Base-by-base conservation (phyloP, 345 rosid genomes). In the Lagerstroemia speciosa region DNA sequence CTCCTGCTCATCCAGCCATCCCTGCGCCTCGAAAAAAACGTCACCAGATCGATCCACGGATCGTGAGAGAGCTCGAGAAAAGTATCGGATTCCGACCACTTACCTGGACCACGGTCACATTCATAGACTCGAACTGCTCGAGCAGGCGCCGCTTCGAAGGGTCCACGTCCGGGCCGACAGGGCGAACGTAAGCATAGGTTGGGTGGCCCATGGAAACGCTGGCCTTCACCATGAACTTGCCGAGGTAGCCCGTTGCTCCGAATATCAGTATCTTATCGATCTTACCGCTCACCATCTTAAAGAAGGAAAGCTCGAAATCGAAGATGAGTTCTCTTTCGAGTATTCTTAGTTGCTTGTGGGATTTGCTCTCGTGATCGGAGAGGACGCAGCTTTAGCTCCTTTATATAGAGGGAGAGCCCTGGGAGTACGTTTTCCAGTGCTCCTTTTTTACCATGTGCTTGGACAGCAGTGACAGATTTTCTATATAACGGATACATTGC, bases 1-100 rank as follows among this genome's bases (percentile, higher is more conserved):
- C 70, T 81, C 78, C 41, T 78, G 78, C 43, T 81, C 84, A 8
- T 78, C 76, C 60, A 81, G 17, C 4, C 74, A 76, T 17, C 81
- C 79, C 81, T 81, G 66, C 36, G 15, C 65, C 3, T 0, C 24
- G 8, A 63, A 8, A 63, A 19, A 1, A 27, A 63, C 27, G 22
- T 9, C 66, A 31, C 15, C 62, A 11, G 30, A 34, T 16, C 29
- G 0, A 9, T 20, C 2, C 5, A 69, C 6, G 4, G 45, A 31
- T 6, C 19, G 50, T 33, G 27, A 4, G 10, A 36, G 38, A 5
- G 5, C 8, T 46, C 26, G 65, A 37, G 31, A 31, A 50, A 32
- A 63, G 46, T 3, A 29, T n/a, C 46, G 12, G 9, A 16, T 22
- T 10, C 17, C 9, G 9, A 8, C 9, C 1, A 41, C 9, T 15